phyloP scores from a whole-genome alignment of 2,329 filamentous ascomycete genomes.

The Zasmidium citrigriseum region DNA sequence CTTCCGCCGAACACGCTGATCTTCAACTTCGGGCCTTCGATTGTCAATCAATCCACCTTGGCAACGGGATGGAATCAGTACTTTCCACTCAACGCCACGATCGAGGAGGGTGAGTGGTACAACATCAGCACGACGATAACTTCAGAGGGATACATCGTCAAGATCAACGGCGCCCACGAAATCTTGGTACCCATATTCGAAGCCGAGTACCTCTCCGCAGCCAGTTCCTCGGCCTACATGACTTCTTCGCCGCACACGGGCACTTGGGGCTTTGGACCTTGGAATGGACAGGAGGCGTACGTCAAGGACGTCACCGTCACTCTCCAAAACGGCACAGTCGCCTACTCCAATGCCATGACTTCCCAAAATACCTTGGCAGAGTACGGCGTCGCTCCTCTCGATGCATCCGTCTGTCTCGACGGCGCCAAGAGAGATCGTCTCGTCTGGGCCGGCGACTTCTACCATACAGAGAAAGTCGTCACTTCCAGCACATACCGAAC shows the following conservation, averaged over 20 bases:
- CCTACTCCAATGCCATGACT: conserved; percentile 38
- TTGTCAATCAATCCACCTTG: conserved; percentile 42
- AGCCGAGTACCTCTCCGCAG: conserved; percentile 17
- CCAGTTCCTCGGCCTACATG: background rate
- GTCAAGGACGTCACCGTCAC: conserved; percentile 39
- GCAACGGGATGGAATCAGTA: conserved; percentile 28
- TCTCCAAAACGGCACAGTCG: conserved; percentile 30
- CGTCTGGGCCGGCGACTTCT: conserved; percentile 47
- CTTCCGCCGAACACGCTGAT: conserved; percentile 39
- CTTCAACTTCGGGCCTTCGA: conserved; percentile 36
- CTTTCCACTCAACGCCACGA: conserved; percentile 29
- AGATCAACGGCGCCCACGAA: conserved; percentile 26
- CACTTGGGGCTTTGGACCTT: conserved; percentile 45
- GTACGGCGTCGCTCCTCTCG: conserved; percentile 39
- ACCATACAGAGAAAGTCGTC: conserved; percentile 43
- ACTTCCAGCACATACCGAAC: conserved; percentile 37
- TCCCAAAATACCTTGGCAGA: conserved; percentile 35
- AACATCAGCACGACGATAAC: conserved; percentile 38
- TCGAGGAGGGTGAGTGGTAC: conserved; percentile 43
- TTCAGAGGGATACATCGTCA: conserved; percentile 31
- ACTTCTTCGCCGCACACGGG: conserved; percentile 22
- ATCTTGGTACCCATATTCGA: conserved; percentile 26
- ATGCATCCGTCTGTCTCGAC: conserved; percentile 42
- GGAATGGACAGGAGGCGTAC: conserved; percentile 40
- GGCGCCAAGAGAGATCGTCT: conserved; percentile 46